phyloP scores from a whole-genome alignment of 129 eudicot species.

The sunflower (Helianthus annuus) region HanXRQr2.0-SUNRISE NC_035433.2:5856661-5857160 shows the following conservation, averaged over 20 bases:
- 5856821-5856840: slow-evolving; percentile 26
- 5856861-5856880: slow-evolving; percentile 34
- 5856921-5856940: slow-evolving; percentile 33
- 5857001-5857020: slow-evolving; percentile 22
- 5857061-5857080: slow-evolving; percentile 8
- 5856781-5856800: slow-evolving; percentile 24
- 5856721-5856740: slow-evolving; percentile 21
- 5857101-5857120: neutral
- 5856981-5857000: slow-evolving; percentile 10
- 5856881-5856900: slow-evolving; percentile 35
- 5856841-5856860: slow-evolving; percentile 18
- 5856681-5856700: slow-evolving; percentile 29
- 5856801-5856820: slow-evolving; percentile 23
- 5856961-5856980: slow-evolving; percentile 24
- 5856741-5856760: slow-evolving; percentile 20
- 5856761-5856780: slow-evolving; percentile 9
- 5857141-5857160: neutral
- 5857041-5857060: neutral
- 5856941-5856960: slow-evolving; percentile 37
- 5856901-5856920: slow-evolving; percentile 29
- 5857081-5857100: neutral
- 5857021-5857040: slow-evolving; percentile 13
- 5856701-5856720: slow-evolving; percentile 23
- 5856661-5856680: slow-evolving; percentile 22
- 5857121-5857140: too few species aligned